These are phyloP conservation scores for Myxozyma kluyveri DNA, from an alignment of 805 yeast genomes.

Conservation along the genomic window DNA sequence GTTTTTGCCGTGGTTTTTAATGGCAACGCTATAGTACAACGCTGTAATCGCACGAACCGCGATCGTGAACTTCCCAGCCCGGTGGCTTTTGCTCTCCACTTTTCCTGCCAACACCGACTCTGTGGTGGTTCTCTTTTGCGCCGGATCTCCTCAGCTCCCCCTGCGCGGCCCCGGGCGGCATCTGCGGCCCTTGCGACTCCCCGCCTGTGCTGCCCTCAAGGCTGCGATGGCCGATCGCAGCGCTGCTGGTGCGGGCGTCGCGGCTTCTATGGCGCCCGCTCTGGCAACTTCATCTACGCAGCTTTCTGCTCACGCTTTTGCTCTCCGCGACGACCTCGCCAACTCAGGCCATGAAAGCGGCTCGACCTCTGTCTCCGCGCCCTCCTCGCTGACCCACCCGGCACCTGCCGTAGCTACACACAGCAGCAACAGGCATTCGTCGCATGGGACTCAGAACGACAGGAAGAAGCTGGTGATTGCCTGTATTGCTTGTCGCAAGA, in stretches of 20 bases:
- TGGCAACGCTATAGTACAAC: too few species aligned
- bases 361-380: conserved; percentile 4
- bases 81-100: too few species aligned
- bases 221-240: too few species aligned
- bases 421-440: conserved; percentile 4
- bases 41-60: too few species aligned
- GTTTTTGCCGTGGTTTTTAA: too few species aligned
- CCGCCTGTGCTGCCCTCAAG: too few species aligned
- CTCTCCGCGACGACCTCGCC: conserved; percentile 1
- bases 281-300: neutral
- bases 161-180: neutral
- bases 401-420: neutral
- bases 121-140: conserved; percentile 1
- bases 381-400: neutral
- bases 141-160: neutral
- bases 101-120: too few species aligned
- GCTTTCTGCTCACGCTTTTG: neutral
- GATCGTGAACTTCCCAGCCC: too few species aligned
- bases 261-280: neutral
- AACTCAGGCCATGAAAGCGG: conserved; percentile 7
- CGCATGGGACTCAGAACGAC: conserved; percentile 7
- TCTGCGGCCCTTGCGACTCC: neutral
- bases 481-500: conserved; percentile 39
- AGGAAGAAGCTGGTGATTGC: conserved; percentile 38
- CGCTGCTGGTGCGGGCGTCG: too few species aligned